Evolutionary conservation across 2,329 filamentous ascomycete genomes (phyloP).

Genomic region (Acrocalymma vagum): DNA sequence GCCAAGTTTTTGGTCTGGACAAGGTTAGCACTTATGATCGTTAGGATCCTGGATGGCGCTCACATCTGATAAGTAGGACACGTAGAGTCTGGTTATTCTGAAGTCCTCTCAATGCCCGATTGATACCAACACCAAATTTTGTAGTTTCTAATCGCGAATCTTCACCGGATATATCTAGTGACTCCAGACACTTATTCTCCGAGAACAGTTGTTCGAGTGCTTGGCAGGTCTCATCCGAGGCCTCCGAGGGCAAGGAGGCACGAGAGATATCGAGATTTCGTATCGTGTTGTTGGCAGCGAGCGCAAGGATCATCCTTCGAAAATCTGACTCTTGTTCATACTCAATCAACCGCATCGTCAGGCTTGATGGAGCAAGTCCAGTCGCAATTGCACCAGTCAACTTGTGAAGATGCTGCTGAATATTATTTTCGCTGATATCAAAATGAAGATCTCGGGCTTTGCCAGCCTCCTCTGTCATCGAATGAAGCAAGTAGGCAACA

Average conservation of each 20-base stretch:
- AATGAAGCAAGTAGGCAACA: conserved; percentile 70
- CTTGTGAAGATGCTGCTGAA: conserved; percentile 60
- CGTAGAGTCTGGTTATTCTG: conserved; percentile 70
- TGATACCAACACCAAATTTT: conserved; percentile 73
- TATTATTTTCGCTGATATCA: conserved; percentile 71
- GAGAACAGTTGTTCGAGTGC: conserved; percentile 71
- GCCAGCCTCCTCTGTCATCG: conserved; percentile 63
- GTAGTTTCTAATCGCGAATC: conserved; percentile 76
- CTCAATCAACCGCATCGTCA: conserved; percentile 74
- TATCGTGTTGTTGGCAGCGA: conserved; percentile 70
- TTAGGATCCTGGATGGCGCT: conserved; percentile 4
- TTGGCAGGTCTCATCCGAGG: conserved; percentile 71
- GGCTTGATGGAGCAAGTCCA: conserved; percentile 66
- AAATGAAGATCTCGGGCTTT: conserved; percentile 68
- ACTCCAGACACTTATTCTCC: conserved; percentile 71
- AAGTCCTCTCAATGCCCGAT: conserved; percentile 70
- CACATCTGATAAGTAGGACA: conserved; percentile 68
- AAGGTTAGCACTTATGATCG: conserved; percentile 20
- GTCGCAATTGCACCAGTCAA: conserved; percentile 61
- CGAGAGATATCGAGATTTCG: conserved; percentile 74
- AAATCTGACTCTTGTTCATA: conserved; percentile 73
- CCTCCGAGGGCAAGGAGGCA: conserved; percentile 74
- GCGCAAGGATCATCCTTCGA: conserved; percentile 67
- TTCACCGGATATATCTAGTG: conserved; percentile 75
- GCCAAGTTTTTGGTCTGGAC: conserved; percentile 69